Conservation (phyloP, 2,329 filamentous ascomycete genomes). For the Colletotrichum chrysophilum region DNA sequence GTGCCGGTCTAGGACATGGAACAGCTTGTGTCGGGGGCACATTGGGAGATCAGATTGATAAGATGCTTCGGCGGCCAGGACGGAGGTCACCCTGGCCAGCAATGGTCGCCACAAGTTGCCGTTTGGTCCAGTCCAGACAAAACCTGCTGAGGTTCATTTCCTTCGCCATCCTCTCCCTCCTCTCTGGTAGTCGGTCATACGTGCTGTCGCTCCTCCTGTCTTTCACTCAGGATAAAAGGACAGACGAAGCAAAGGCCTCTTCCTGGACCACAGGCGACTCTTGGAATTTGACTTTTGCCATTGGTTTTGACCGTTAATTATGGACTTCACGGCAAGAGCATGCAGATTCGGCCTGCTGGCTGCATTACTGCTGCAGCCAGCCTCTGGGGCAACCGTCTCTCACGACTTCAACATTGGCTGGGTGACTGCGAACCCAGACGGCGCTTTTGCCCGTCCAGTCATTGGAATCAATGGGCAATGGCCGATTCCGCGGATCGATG, state of each 20-base stretch:
- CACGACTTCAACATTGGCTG: slow-evolving; percentile 75
- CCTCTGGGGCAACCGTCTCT: slow-evolving; percentile 46
- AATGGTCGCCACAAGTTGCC: slow-evolving; percentile 7
- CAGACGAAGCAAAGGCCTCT: neutral
- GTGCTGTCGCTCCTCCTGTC: neutral
- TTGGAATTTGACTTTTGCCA: neutral
- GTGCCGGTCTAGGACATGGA: neutral
- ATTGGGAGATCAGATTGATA: slow-evolving; percentile 20
- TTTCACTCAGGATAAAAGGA: neutral
- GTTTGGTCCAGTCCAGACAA: neutral
- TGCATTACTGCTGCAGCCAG: slow-evolving; percentile 11
- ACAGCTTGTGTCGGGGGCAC: neutral
- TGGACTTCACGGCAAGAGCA: neutral
- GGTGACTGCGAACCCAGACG: slow-evolving; percentile 76
- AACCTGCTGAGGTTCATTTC: neutral
- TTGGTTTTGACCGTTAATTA: neutral
- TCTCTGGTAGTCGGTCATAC: neutral
- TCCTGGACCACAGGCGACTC: neutral
- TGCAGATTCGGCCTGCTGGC: neutral
- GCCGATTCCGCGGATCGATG: slow-evolving; percentile 73
- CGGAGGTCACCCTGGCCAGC: neutral
- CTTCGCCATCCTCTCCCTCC: neutral
- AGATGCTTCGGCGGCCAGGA: neutral
- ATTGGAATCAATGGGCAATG: slow-evolving; percentile 81
- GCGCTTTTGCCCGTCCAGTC: slow-evolving; percentile 64